A percentile compares a stretch with the other conserved stretches of the same genome.
These are phyloP conservation scores for Cymbopogon citratus DNA, from an alignment of 176 grass and related monocot genomes.

Conservation along the genomic window DNA sequence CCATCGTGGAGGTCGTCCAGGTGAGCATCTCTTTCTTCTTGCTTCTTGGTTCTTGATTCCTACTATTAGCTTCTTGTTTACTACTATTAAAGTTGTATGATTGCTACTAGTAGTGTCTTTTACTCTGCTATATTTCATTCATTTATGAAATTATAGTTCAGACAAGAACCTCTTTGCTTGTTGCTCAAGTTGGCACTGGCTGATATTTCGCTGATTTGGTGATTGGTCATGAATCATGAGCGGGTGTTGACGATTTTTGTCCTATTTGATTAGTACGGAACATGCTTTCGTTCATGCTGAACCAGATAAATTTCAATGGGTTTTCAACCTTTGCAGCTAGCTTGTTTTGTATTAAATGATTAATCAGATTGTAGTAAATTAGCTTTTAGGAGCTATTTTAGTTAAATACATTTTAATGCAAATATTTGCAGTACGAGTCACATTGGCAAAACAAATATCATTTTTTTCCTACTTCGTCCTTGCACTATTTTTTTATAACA, in stretches of 20 bases:
- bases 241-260: neutral
- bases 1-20: constrained; percentile 96
- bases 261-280: neutral
- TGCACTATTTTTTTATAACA: neutral
- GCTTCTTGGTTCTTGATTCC: neutral
- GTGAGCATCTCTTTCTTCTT: constrained; percentile 32
- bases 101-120: neutral
- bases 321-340: neutral
- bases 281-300: neutral
- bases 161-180: neutral
- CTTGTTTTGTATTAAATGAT: neutral
- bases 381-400: neutral
- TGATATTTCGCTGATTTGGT: neutral
- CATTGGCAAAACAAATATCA: neutral
- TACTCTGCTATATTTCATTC: neutral
- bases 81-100: neutral
- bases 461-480: constrained; percentile 9
- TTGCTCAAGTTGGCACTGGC: neutral
- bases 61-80: neutral
- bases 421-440: neutral
- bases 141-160: neutral
- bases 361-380: neutral
- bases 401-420: too few species aligned
- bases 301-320: neutral
- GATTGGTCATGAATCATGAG: neutral